Evolutionary conservation across 2,329 filamentous ascomycete genomes (phyloP).

Genomic region (Xylariaceae sp.): DNA sequence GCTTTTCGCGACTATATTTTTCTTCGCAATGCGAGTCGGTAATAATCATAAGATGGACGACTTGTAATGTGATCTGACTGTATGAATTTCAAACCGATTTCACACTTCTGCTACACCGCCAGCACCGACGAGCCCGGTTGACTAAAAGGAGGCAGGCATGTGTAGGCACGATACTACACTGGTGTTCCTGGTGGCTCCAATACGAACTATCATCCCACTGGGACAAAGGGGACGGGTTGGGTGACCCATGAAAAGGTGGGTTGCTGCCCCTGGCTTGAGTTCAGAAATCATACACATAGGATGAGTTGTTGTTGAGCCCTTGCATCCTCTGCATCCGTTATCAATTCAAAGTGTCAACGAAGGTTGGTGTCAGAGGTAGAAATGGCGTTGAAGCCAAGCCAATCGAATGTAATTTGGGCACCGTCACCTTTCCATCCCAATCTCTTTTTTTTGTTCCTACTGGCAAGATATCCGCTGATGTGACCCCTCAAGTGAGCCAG

Average conservation of each 20-base stretch:
- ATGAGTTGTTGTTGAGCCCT: neutral
- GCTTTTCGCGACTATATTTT: neutral
- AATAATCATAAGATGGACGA: constrained; percentile 4
- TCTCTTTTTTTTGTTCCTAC: neutral
- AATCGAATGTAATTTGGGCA: constrained; percentile 3
- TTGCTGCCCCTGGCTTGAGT: constrained; percentile 15
- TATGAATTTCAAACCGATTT: neutral
- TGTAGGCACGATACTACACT: constrained; percentile 23
- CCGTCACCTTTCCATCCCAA: neutral
- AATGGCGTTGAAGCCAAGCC: neutral
- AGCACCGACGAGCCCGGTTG: constrained; percentile 6
- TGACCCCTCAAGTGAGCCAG: neutral
- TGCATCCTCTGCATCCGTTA: constrained; percentile 6
- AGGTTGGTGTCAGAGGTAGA: too few relatives aligned
- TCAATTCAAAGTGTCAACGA: neutral
- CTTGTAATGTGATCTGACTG: neutral
- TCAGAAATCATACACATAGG: constrained; percentile 15
- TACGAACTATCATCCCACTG: constrained; percentile 27
- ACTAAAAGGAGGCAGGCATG: constrained; percentile 1
- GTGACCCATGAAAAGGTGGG: constrained; percentile 20
- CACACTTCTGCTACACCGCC: constrained; percentile 15
- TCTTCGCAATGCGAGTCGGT: constrained; percentile 20
- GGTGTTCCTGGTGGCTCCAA: constrained; percentile 24
- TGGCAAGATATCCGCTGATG: neutral
- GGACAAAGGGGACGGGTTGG: constrained; percentile 18